Percentiles rank a stretch among this genome's conserved stretches.
Conservation (phyloP, 805 yeast genomes). For the Hemisphaericaspora nanyangensis region DNA sequence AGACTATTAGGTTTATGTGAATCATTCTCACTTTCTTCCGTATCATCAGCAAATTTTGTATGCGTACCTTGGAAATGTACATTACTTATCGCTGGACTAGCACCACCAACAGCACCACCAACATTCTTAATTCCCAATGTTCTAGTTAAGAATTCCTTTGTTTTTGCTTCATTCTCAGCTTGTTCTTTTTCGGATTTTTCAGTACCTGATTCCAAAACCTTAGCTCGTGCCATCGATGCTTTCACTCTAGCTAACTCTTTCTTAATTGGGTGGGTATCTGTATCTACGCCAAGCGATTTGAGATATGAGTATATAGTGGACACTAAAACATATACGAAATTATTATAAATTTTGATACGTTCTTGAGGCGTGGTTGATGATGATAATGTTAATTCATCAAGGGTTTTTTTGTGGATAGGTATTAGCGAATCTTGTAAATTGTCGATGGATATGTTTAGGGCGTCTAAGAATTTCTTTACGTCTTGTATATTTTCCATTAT, state of each 20-base stretch:
- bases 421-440: constrained; percentile 31
- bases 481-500: constrained; percentile 46
- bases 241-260: constrained; percentile 64
- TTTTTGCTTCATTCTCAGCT: constrained; percentile 29
- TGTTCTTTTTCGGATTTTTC: constrained; percentile 17
- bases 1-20: background rate
- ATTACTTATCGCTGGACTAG: constrained; percentile 36
- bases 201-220: constrained; percentile 28
- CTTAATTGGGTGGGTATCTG: constrained; percentile 60
- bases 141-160: constrained; percentile 43
- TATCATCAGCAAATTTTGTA: constrained; percentile 27
- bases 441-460: constrained; percentile 35
- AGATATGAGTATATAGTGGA: constrained; percentile 58
- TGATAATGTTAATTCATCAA: constrained; percentile 33
- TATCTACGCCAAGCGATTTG: constrained; percentile 55
- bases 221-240: constrained; percentile 59
- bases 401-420: constrained; percentile 33
- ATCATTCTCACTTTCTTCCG: background rate
- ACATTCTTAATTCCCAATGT: constrained; percentile 38
- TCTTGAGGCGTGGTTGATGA: constrained; percentile 22
- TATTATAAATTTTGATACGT: constrained; percentile 30
- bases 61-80: constrained; percentile 37
- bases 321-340: constrained; percentile 48
- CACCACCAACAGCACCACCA: constrained; percentile 28
- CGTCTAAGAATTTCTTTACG: constrained; percentile 34